A percentile compares a stretch with the other conserved stretches of the same genome.
These are phyloP conservation scores for Tephrocybe sp. DNA, from an alignment of 768 basidiomycete genomes.

Conservation along the genomic window DNA sequence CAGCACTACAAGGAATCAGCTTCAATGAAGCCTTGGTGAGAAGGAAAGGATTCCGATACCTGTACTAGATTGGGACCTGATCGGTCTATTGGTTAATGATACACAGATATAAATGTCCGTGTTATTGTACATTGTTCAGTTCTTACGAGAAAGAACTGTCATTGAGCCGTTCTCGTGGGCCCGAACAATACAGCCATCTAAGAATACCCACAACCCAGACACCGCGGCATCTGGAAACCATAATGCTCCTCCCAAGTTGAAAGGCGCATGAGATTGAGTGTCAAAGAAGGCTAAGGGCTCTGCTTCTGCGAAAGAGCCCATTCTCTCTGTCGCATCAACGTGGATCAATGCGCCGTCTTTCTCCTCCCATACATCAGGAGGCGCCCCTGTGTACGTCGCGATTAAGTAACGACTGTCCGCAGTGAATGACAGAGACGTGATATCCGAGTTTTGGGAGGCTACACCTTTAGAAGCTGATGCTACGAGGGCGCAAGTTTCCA, in stretches of 20 bases:
- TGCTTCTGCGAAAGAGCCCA: not conserved
- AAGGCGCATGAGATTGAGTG: not conserved
- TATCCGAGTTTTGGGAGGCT: not conserved
- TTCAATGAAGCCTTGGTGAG: conserved; percentile 55
- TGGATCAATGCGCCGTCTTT: not conserved
- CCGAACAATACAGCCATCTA: not conserved
- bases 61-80: conserved; percentile 32
- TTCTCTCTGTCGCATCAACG: not conserved
- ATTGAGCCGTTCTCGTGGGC: not conserved
- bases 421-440: not conserved
- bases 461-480: not conserved
- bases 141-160: not conserved
- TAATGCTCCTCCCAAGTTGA: not conserved
- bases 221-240: not conserved
- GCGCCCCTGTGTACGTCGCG: not conserved
- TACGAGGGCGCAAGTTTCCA: not conserved
- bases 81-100: no score
- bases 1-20: conserved; percentile 53
- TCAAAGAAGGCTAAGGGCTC: not conserved
- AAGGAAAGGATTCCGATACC: conserved; percentile 55
- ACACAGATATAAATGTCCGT: no score
- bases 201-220: conserved; percentile 5
- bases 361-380: not conserved
- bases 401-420: not conserved
- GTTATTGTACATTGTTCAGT: no score